These are phyloP conservation scores for Talaromyces sp. DNA, from an alignment of 2,329 filamentous ascomycete genomes.

Conservation along the genomic window DNA sequence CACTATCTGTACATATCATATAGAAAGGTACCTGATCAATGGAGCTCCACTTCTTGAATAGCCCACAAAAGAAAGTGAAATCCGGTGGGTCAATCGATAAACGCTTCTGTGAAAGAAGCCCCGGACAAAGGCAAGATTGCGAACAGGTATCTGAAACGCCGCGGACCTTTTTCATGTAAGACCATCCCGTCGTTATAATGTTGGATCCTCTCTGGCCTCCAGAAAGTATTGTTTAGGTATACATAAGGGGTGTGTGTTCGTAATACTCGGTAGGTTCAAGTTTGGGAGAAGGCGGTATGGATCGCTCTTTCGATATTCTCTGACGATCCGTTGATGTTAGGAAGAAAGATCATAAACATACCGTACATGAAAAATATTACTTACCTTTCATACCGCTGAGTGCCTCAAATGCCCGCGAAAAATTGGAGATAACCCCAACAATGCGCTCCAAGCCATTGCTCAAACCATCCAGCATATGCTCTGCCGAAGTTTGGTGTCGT, in stretches of 20 bases:
- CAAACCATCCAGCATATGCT: conserved; percentile 36
- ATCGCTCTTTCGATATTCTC: conserved; percentile 44
- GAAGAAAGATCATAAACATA: background rate
- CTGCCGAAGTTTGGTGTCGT: conserved; percentile 25
- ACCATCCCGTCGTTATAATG: background rate
- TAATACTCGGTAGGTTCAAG: conserved; percentile 4
- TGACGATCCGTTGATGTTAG: conserved; percentile 18
- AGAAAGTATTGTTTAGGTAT: background rate
- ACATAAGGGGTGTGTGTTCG: background rate
- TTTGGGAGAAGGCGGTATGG: conserved; percentile 39
- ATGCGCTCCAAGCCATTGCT: conserved; percentile 37
- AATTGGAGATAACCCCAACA: conserved; percentile 37
- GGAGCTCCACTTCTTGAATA: background rate
- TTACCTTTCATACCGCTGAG: conserved; percentile 44
- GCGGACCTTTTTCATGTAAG: background rate
- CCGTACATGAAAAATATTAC: background rate
- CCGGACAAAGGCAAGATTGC: no score
- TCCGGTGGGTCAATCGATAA: background rate
- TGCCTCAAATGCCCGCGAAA: conserved; percentile 42
- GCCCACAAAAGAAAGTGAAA: background rate
- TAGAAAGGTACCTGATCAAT: background rate
- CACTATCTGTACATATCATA: conserved; percentile 8
- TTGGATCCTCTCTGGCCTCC: background rate
- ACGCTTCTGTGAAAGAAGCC: background rate
- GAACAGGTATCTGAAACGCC: background rate